Evolutionary conservation across 1,284 basidiomycete genomes (phyloP), one percentile per base, ranked within the genome.

Genomic region (Leucoagaricus sp.): DNA sequence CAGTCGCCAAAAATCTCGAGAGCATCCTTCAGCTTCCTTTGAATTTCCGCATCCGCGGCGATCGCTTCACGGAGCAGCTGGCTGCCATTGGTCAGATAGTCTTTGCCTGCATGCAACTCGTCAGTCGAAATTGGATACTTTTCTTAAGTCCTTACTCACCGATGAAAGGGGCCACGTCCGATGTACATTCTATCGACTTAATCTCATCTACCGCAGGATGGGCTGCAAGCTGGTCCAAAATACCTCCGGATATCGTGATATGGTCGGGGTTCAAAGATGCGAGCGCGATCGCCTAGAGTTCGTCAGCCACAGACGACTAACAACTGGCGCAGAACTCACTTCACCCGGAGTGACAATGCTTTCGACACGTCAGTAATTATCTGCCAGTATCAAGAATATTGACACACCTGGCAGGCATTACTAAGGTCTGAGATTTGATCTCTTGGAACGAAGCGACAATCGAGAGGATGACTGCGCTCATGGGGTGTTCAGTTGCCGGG

Each of bases 331-430:
- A n/a, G n/a, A n/a, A n/a, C n/a, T n/a, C n/a, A 56, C 54, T 21
- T 56, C 54, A n/a, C 33, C 23, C 21, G 47, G 29, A 38, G 33
- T 56, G 28, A 56, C 48, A 26, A 56, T 44, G 29, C 54, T 56
- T 28, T 25, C 15, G 4, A 4, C 21, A 21, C n/a, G 2, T 17
- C 42, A n/a, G 38, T 26, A 10, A 42, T 1, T 12, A 12, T 13
- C n/a, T 13, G 51, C 46, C 33, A 28, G 25, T 33, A 23, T 31
- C 28, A 26, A 52, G 41, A 23, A 26, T 17, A 25, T 25, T 23
- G 23, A 13, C 66, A 45, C 45, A 77, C 79, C 79, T 80, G n/a
- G 80, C 80, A 26, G 79, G 78, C 76, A 81, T 79, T 21, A 81
- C 75, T 17, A 76, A 65, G 3, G 79, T 82, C 59, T 72, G 72